Evolutionary conservation across 768 basidiomycete species (phyloP).

Genomic region (Lactifluus echinatus): DNA sequence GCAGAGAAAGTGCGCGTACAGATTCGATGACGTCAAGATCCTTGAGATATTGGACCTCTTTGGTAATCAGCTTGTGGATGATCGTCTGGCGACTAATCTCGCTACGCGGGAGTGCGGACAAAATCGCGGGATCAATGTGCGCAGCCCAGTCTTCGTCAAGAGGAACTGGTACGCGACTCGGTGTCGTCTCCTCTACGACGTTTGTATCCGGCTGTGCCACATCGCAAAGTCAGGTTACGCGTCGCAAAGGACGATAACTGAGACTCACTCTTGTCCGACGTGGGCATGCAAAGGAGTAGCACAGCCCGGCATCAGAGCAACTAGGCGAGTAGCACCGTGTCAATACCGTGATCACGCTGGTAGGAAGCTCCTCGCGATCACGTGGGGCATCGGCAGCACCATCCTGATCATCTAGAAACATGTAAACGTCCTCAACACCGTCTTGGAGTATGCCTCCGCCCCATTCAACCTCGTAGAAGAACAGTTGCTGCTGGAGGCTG

Average conservation of each 20-base stretch:
- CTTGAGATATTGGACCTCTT: conserved; percentile 83
- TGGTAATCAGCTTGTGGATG: conserved; percentile 81
- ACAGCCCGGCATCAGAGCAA: conserved; percentile 71
- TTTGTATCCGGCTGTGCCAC: background rate
- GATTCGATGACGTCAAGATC: conserved; percentile 81
- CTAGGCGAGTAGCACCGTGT: conserved; percentile 87
- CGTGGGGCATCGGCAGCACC: conserved; percentile 49
- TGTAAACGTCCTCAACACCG: conserved; percentile 88
- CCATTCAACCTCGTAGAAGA: conserved; percentile 98
- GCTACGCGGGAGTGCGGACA: conserved; percentile 54
- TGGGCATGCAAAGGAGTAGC: conserved; percentile 80
- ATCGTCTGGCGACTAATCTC: conserved; percentile 82
- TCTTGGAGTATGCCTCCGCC: conserved; percentile 74
- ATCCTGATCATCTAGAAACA: conserved; percentile 79
- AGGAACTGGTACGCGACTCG: background rate
- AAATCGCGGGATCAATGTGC: conserved; percentile 40
- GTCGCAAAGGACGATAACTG: conserved; percentile 3
- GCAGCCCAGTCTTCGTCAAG: conserved; percentile 41
- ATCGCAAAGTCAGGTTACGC: background rate
- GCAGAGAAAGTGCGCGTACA: conserved; percentile 34
- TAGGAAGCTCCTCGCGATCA: conserved; percentile 70
- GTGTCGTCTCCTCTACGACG: conserved; percentile 7
- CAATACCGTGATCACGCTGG: conserved; percentile 81
- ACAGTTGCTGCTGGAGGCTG: conserved; percentile 84
- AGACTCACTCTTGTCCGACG: conserved; percentile 40